A percentile compares a stretch with the other conserved stretches of the same genome.
phyloP scores from a whole-genome alignment of 1,284 basidiomycete genomes.

The Rhodotorula sp. region DNA sequence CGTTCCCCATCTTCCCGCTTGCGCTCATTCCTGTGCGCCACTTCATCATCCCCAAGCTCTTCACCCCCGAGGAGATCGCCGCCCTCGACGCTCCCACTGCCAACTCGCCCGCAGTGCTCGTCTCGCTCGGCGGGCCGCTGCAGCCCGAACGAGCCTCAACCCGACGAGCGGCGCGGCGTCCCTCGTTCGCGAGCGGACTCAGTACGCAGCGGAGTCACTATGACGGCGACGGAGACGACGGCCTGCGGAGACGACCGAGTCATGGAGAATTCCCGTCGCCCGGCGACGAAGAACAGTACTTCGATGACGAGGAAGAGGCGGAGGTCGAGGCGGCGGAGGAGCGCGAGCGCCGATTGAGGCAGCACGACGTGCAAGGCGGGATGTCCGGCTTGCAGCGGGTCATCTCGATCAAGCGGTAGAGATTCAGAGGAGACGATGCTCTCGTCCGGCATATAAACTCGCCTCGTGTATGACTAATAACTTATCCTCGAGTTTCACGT shows the following conservation, averaged over 20 bases:
- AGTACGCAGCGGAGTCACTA: background rate
- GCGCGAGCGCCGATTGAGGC: background rate
- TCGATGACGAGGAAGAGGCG: background rate
- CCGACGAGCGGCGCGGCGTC: background rate
- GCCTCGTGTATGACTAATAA: background rate
- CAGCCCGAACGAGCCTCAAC: conserved; percentile 15
- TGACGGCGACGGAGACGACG: background rate
- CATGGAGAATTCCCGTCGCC: background rate
- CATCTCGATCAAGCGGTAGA: conserved; percentile 8
- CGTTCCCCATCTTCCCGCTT: conserved; percentile 59
- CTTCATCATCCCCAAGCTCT: conserved; percentile 70
- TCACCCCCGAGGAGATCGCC: conserved; percentile 73
- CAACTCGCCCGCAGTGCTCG: conserved; percentile 43
- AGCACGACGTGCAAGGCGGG: background rate
- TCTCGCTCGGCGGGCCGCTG: conserved; percentile 42
- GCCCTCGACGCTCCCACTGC: conserved; percentile 60
- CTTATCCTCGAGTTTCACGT: background rate
- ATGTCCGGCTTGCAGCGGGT: conserved; percentile 8
- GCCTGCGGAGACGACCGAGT: background rate
- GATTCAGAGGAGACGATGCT: no score
- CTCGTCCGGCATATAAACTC: background rate
- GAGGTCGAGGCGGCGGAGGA: background rate
- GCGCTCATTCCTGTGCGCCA: conserved; percentile 79
- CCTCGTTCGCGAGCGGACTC: background rate
- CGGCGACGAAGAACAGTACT: background rate